These are phyloP conservation scores for Lentinula raphanica DNA, from an alignment of 768 basidiomycete species.

Conservation along the genomic window DNA sequence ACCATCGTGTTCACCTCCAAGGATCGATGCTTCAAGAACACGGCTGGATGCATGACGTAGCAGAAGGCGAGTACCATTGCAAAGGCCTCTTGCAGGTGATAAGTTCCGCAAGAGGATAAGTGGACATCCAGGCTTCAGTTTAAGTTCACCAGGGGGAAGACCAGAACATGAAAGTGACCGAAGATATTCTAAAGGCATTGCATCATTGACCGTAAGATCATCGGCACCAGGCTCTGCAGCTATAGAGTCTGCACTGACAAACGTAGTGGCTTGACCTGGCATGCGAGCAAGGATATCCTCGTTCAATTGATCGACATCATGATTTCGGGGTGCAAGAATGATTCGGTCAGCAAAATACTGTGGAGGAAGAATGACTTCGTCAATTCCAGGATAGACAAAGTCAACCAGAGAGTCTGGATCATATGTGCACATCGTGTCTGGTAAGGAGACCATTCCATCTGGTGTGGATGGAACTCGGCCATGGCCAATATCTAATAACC, in stretches of 20 bases:
- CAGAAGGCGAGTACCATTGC: constrained; percentile 17
- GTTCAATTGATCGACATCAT: constrained; percentile 25
- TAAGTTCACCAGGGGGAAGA: constrained; percentile 28
- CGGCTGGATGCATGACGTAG: constrained; percentile 18
- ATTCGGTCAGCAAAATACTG: constrained; percentile 23
- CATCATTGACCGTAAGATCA: constrained; percentile 8
- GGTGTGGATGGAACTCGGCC: constrained; percentile 4
- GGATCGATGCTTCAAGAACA: constrained; percentile 29
- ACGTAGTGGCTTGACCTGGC: neutral
- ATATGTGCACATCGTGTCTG: constrained; percentile 19
- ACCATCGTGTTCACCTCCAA: constrained; percentile 33
- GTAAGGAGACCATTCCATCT: constrained; percentile 16
- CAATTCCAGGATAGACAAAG: constrained; percentile 10
- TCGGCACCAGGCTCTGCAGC: constrained; percentile 4
- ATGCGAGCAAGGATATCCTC: neutral
- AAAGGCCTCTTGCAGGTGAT: constrained; percentile 22
- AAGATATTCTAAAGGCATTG: constrained; percentile 28
- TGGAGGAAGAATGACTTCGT: neutral
- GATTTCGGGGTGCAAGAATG: constrained; percentile 26
- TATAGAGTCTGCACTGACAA: constrained; percentile 5
- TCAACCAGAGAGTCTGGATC: constrained; percentile 7
- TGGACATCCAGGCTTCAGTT: constrained; percentile 24
- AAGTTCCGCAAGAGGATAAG: constrained; percentile 29
- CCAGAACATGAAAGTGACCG: constrained; percentile 24
- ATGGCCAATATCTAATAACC: constrained; percentile 28